Evolutionary conservation across 2,329 filamentous ascomycete species (phyloP).

Genomic region (Aspergillus bombycis): DNA sequence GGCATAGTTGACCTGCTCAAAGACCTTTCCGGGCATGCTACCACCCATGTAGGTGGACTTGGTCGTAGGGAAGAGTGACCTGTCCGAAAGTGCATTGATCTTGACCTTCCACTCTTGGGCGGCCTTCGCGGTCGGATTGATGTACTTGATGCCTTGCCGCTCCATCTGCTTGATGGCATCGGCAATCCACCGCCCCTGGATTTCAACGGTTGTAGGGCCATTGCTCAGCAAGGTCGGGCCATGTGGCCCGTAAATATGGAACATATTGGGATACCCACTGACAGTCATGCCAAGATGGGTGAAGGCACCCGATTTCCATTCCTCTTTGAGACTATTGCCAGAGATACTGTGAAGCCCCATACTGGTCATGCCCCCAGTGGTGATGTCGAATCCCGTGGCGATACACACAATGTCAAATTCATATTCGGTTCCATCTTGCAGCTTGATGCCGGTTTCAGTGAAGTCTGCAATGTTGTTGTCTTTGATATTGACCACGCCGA

Average conservation of each 20-base stretch:
- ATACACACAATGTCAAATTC: slow-evolving; percentile 47
- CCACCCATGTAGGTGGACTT: slow-evolving; percentile 61
- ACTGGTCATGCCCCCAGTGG: slow-evolving; percentile 46
- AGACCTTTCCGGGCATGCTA: slow-evolving; percentile 57
- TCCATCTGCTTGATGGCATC: slow-evolving; percentile 55
- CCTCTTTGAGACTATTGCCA: slow-evolving; percentile 36
- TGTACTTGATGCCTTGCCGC: slow-evolving; percentile 50
- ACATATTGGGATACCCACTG: slow-evolving; percentile 53
- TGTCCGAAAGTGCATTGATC: slow-evolving; percentile 52
- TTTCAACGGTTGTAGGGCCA: slow-evolving; percentile 57
- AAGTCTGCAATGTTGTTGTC: slow-evolving; percentile 48
- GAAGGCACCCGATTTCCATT: slow-evolving; percentile 42
- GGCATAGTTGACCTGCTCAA: slow-evolving; percentile 54
- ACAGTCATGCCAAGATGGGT: slow-evolving; percentile 50
- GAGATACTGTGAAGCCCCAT: slow-evolving; percentile 43
- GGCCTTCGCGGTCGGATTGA: slow-evolving; percentile 54
- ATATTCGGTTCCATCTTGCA: slow-evolving; percentile 40
- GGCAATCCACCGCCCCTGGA: slow-evolving; percentile 61
- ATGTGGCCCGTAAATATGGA: slow-evolving; percentile 60
- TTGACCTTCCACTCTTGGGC: slow-evolving; percentile 54
- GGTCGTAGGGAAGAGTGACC: slow-evolving; percentile 53
- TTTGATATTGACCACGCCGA: slow-evolving; percentile 52
- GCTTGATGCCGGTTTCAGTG: slow-evolving; percentile 43
- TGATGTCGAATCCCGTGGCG: slow-evolving; percentile 50
- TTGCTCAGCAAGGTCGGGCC: slow-evolving; percentile 60